These are phyloP conservation scores for Panellus pusillus DNA, from an alignment of 768 basidiomycete genomes.

Conservation along the genomic window DNA sequence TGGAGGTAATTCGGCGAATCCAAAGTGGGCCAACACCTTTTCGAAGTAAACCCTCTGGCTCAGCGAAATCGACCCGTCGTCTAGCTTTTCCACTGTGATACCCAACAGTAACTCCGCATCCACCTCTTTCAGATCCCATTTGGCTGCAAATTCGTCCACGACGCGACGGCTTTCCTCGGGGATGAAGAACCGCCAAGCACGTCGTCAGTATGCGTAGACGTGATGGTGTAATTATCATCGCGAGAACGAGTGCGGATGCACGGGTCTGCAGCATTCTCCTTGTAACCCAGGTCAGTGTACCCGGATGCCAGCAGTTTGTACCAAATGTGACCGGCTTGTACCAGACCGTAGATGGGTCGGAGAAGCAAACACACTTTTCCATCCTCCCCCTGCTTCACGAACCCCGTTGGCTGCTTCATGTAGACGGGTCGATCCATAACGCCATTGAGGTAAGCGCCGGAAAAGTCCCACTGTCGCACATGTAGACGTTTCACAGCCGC, in stretches of 20 bases:
- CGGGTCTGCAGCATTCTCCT: conserved; percentile 7
- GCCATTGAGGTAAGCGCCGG: conserved; percentile 7
- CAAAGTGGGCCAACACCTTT: conserved; percentile 5
- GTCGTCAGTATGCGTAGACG: conserved; percentile 11
- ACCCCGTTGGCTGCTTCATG: conserved; percentile 11
- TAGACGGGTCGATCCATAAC: conserved; percentile 8
- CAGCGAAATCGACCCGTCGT: conserved; percentile 1
- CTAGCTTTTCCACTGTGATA: conserved; percentile 6
- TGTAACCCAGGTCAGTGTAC: conserved; percentile 3
- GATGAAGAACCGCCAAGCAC: conserved; percentile 7
- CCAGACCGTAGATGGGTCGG: conserved; percentile 1
- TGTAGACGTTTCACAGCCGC: background rate
- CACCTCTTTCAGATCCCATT: conserved; percentile 13
- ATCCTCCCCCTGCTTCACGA: conserved; percentile 17
- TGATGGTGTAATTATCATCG: conserved; percentile 3
- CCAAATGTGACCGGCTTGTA: conserved; percentile 10
- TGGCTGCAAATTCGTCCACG: conserved; percentile 9
- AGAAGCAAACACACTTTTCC: conserved; percentile 7
- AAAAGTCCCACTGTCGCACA: conserved; percentile 10
- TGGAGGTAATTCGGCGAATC: background rate
- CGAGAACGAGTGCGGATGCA: background rate
- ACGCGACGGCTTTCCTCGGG: conserved; percentile 3
- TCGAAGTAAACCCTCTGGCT: conserved; percentile 1
- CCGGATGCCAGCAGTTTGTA: background rate
- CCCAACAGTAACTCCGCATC: conserved; percentile 3